Evolutionary conservation across 1,284 basidiomycete genomes (phyloP), one percentile per base, ranked within the genome.

Genomic region (Boletus mariae): DNA sequence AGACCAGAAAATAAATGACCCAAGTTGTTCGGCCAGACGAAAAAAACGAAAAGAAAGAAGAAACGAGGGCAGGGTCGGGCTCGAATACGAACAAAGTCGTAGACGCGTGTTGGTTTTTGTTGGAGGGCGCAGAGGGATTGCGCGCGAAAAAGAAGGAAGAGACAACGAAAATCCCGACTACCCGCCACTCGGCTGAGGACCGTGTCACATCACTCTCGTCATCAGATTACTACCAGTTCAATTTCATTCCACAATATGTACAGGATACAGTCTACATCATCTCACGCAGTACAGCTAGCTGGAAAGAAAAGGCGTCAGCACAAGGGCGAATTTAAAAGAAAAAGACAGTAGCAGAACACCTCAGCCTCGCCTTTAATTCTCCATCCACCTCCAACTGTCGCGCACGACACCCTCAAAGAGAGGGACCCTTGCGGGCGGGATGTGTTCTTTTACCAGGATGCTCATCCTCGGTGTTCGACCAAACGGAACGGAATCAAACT

Each of bases 331-430:
- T 7, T 20, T 20, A 9, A 31, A 7, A 13, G 13, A 15, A 35
- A 15, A 35, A 15, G 13, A 15, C 11, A 11, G 15, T 28, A 6
- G 52, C 47, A 40, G 51, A 64, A 68, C 66, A 64, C 80, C 84
- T 90, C 87, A 87, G 87, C 79, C 89, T 90, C 87, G 87, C 87
- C 87, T 90, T 90, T 77, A 80, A 69, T 62, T 86, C 87, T 75
- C 73, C 89, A 90, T 73, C 58, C 83, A 72, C 83, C 81, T 79
- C 88, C 85, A 60, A 64, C 76, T 69, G 58, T 54, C 65, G 57
- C 37, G 49, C 45, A 59, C 62, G 68, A 59, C 59, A 64, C 71
- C 68, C 67, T 56, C 61, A 23, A 17, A 45, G 26, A 51, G 60
- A 65, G 63, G 69, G 66, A 71, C 68, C 61, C 62, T 58, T 32